Conservation (phyloP, 2,329 filamentous ascomycete genomes). For the Apiospora kogelbergensis region DNA sequence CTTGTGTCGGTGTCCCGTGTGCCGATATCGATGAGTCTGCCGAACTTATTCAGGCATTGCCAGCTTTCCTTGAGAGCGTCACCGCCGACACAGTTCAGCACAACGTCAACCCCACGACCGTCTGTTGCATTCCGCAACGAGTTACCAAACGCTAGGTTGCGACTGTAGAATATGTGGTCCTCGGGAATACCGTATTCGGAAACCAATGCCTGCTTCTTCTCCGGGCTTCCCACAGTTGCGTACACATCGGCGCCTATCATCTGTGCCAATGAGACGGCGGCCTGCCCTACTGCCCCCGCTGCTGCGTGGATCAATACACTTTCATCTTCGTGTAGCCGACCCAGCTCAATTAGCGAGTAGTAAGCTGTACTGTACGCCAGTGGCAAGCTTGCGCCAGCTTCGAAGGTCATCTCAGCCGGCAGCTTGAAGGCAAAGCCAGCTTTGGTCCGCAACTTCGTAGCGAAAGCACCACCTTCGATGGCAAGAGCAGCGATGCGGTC, state of each 20-base stretch:
- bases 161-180: slow-evolving; percentile 13
- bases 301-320: slow-evolving; percentile 12
- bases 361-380: slow-evolving; percentile 14
- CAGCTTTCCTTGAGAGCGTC: slow-evolving; percentile 31
- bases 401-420: slow-evolving; percentile 25
- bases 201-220: slow-evolving; percentile 12
- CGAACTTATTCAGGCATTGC: slow-evolving; percentile 31
- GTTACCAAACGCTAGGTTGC: slow-evolving; percentile 8
- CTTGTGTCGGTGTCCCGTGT: slow-evolving; percentile 22
- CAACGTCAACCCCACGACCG: slow-evolving; percentile 12
- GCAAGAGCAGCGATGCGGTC: slow-evolving; percentile 34
- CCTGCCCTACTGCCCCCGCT: slow-evolving; percentile 15
- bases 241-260: slow-evolving; percentile 14
- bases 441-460: slow-evolving; percentile 25
- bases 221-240: slow-evolving; percentile 8
- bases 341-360: slow-evolving; percentile 12
- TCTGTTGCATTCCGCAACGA: slow-evolving; percentile 7
- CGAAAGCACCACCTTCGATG: slow-evolving; percentile 28
- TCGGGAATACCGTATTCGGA: slow-evolving; percentile 8
- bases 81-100: slow-evolving; percentile 24
- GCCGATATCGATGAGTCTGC: slow-evolving; percentile 29
- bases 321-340: slow-evolving; percentile 7
- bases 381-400: slow-evolving; percentile 10
- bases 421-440: slow-evolving; percentile 29
- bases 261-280: slow-evolving; percentile 11